Evolutionary conservation across 176 grass and related monocot genomes (phyloP).

Genomic region (Raddia guianensis): DNA sequence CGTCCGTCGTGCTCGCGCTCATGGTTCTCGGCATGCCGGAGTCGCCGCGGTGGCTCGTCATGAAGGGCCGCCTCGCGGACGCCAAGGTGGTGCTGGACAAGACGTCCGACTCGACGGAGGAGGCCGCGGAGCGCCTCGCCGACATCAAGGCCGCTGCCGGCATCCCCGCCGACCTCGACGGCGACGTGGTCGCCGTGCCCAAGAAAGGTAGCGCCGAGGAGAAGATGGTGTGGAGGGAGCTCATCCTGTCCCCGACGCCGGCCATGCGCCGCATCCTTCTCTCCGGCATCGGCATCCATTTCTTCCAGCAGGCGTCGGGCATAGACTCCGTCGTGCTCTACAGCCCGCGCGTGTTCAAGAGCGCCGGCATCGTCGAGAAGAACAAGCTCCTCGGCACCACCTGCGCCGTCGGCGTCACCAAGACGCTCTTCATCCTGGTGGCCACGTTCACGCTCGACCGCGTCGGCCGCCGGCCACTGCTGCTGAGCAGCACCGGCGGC

Average conservation of each 20-base stretch:
- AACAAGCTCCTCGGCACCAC: constrained; percentile 64
- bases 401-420: constrained; percentile 70
- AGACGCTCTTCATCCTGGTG: constrained; percentile 83
- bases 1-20: constrained; percentile 64
- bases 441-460: constrained; percentile 76
- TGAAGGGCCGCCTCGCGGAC: constrained; percentile 70
- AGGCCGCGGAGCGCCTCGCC: constrained; percentile 60
- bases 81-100: constrained; percentile 62
- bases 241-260: constrained; percentile 53
- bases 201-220: constrained; percentile 34
- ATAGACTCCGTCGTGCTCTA: constrained; percentile 87
- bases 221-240: constrained; percentile 70
- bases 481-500: constrained; percentile 61
- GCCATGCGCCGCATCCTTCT: constrained; percentile 66
- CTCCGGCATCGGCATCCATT: constrained; percentile 59
- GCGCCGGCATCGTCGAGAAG: constrained; percentile 50
- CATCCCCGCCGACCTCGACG: constrained; percentile 55
- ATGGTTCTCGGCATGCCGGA: constrained; percentile 79
- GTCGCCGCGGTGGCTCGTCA: constrained; percentile 82
- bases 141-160: constrained; percentile 75
- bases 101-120: constrained; percentile 64
- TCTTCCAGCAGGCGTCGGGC: constrained; percentile 92
- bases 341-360: constrained; percentile 72
- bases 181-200: constrained; percentile 60
- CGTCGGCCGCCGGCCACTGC: constrained; percentile 71